A percentile compares a stretch with the other conserved stretches of the same genome.
Conservation (phyloP, 169 alveolate species). For the Plasmodium falciparum region DNA sequence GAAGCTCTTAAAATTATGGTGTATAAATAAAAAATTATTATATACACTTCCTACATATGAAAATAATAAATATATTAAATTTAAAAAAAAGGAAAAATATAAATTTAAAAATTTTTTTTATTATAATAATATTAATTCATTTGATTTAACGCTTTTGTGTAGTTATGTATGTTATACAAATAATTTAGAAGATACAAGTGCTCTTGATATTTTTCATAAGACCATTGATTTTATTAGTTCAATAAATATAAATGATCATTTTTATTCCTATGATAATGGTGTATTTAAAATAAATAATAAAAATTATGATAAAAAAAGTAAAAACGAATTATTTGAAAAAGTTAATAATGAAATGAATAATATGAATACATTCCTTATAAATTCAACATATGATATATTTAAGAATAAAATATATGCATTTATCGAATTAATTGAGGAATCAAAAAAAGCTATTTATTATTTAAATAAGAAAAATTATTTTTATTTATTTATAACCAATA, state of each 20-base stretch:
- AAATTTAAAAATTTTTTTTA: conserved; percentile 4
- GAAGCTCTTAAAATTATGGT: conserved; percentile 36
- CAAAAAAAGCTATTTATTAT: conserved; percentile 35
- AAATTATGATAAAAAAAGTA: neutral
- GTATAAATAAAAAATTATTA: conserved; percentile 25
- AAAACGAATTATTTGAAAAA: neutral
- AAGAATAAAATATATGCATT: conserved; percentile 3
- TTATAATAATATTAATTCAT: conserved; percentile 29
- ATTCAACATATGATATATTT: conserved; percentile 23
- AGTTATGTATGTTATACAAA: conserved; percentile 21
- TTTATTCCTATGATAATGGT: conserved; percentile 20
- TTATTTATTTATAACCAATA: conserved; percentile 10
- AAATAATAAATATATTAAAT: neutral
- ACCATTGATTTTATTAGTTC: conserved; percentile 29
- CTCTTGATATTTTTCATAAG: conserved; percentile 24
- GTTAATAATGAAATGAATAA: neutral
- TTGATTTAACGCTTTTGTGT: conserved; percentile 19
- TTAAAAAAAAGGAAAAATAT: conserved; percentile 1
- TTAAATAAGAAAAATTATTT: neutral
- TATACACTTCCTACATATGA: conserved; percentile 12
- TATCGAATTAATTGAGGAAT: conserved; percentile 23
- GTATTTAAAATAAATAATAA: neutral
- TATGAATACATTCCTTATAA: conserved; percentile 4
- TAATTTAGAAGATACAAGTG: conserved; percentile 1
- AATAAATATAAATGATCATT: neutral